These are phyloP conservation scores for Yamadazyma atlantica DNA, from an alignment of 1,139 yeast genomes.

Conservation along the genomic window DNA sequence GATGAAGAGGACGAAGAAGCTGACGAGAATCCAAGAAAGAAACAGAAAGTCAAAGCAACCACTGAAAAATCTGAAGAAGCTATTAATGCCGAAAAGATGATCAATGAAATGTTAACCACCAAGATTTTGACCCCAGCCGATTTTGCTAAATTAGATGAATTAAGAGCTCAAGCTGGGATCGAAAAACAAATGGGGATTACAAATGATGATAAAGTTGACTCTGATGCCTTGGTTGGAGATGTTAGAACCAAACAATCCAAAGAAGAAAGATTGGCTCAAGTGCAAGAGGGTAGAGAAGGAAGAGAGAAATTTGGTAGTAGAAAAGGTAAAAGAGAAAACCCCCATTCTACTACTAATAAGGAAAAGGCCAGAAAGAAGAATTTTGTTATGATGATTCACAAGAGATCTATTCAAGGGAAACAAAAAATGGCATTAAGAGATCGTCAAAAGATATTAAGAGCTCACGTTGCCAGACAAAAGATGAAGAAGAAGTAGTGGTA, in stretches of 20 bases:
- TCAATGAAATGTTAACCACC: conserved; percentile 64
- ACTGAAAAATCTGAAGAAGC: conserved; percentile 3
- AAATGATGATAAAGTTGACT: conserved; percentile 86
- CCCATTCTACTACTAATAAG: conserved; percentile 89
- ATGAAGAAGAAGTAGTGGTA: conserved; percentile 56
- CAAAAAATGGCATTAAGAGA: conserved; percentile 87
- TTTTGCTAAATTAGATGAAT: conserved; percentile 89
- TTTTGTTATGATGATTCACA: conserved; percentile 97
- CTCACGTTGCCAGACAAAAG: conserved; percentile 88
- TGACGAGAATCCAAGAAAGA: conserved; percentile 28
- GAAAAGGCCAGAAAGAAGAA: conserved; percentile 98
- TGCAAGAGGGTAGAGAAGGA: conserved; percentile 89
- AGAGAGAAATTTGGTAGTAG: conserved; percentile 88
- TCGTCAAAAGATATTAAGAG: conserved; percentile 79
- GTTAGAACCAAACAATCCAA: conserved; percentile 81
- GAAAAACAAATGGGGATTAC: conserved; percentile 66
- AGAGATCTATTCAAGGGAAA: conserved; percentile 90
- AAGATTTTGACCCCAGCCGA: conserved; percentile 95
- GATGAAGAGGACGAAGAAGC: conserved; percentile 27
- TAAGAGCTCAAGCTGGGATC: conserved; percentile 79
- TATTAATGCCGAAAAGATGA: conserved; percentile 41
- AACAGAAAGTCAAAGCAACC: conserved; percentile 16
- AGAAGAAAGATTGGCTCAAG: conserved; percentile 86
- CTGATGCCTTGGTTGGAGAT: conserved; percentile 75
- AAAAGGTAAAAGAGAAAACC: conserved; percentile 75